A percentile compares a stretch with the other conserved stretches of the same genome.
Conservation (phyloP, 2,329 filamentous ascomycete species). For the Coleophoma eucalyptorum region DNA sequence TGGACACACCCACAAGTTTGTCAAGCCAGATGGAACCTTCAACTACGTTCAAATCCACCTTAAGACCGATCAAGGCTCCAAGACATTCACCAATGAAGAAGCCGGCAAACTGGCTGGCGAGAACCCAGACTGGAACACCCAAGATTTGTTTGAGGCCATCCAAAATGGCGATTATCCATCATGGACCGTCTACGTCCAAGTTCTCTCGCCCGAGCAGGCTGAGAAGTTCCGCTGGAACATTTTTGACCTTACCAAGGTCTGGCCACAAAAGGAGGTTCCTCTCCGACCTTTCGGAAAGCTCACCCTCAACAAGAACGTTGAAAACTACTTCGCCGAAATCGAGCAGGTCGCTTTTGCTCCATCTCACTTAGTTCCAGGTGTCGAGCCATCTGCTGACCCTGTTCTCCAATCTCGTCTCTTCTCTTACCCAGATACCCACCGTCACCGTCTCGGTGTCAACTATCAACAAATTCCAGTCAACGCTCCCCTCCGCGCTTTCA, state of each 20-base stretch:
- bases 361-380: conserved; percentile 61
- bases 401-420: conserved; percentile 67
- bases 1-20: conserved; percentile 64
- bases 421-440: conserved; percentile 65
- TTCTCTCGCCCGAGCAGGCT: conserved; percentile 57
- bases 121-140: conserved; percentile 59
- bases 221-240: conserved; percentile 59
- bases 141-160: conserved; percentile 63
- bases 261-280: conserved; percentile 61
- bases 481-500: conserved; percentile 43
- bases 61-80: conserved; percentile 59
- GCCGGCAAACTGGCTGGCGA: conserved; percentile 47
- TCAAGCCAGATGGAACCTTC: conserved; percentile 61
- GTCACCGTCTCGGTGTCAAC: conserved; percentile 52
- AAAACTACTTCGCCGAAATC: conserved; percentile 63
- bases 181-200: conserved; percentile 63
- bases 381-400: conserved; percentile 67
- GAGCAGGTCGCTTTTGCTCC: conserved; percentile 70
- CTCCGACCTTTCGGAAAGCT: conserved; percentile 57
- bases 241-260: conserved; percentile 68
- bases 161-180: conserved; percentile 54
- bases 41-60: conserved; percentile 64
- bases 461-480: conserved; percentile 54
- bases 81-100: conserved; percentile 55
- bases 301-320: conserved; percentile 60